Base-by-base conservation (phyloP, 2,329 filamentous ascomycete genomes). In the Pezicula rhizophila region DNA sequence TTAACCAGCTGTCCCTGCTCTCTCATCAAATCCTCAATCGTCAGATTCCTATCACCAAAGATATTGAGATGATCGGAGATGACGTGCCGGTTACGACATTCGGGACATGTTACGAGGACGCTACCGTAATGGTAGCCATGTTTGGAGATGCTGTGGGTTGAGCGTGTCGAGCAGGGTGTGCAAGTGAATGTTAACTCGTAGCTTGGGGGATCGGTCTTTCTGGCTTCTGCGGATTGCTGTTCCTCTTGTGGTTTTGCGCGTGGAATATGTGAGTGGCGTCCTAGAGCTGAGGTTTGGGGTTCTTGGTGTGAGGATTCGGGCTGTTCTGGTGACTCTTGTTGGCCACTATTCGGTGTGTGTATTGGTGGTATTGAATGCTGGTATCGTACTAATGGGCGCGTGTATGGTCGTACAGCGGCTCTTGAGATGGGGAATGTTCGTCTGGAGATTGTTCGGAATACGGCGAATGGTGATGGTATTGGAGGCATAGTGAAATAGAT, bases 161-260 rank as follows among this genome's bases (percentile, higher is more conserved):
- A 95, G 50, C 91, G 85, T 33, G 79, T 72, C 41, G 77, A 74
- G 70, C 93, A 99, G 28, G 88, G 89, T 51, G 87, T 84, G 77
- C 93, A 99, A 57, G 93, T 99, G 67, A 99, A 96, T 44, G 84
- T 87, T 56, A 99, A 77, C 58, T 89, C 78, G 70, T 97, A 99
- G 49, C 87, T 81, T 1, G 89, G 89, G 46, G 60, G 55, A 5
- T 49, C 45, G 2, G 50, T 44, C 3, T 45, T 47, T 10, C 46
- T 46, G 10, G 38, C 15, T 20, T 40, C n/a, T 23, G 14, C 14
- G 15, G 38, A 40, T 15, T 18, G 17, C 26, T 17, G 5, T 17
- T 28, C n/a, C 2, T 31, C 15, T 8, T 28, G 8, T 11, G n/a
- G 10, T 8, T n/a, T 28, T 23, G 17, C 14, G 15, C 15, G 15